phyloP scores from a whole-genome alignment of 306 rosid species.

The Cicer judaicum region DNA sequence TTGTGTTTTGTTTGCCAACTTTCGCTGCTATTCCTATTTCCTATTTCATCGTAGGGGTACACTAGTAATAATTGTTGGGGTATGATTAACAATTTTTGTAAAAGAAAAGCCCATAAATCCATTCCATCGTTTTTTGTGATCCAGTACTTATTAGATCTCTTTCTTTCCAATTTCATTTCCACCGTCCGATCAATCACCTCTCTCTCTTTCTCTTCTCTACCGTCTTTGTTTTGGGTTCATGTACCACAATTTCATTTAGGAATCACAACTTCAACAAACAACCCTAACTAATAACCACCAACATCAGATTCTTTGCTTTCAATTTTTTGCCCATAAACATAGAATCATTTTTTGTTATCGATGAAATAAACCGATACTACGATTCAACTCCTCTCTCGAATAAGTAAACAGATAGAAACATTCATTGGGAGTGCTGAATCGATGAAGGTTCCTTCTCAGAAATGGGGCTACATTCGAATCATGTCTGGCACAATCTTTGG shows the following conservation, averaged over 20 bases:
- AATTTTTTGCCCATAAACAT: not conserved
- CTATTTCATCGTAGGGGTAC: no score
- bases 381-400: not conserved
- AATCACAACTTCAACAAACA: conserved; percentile 4
- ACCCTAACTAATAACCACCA: conserved; percentile 21
- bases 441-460: conserved; percentile 50
- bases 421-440: not conserved
- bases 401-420: not conserved
- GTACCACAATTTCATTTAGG: not conserved
- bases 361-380: not conserved
- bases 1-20: no score
- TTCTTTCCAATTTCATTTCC: conserved; percentile 39
- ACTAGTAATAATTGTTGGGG: no score
- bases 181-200: conserved; percentile 55
- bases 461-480: conserved; percentile 81
- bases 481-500: conserved; percentile 73
- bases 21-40: no score
- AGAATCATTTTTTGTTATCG: no score
- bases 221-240: not conserved
- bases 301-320: not conserved
- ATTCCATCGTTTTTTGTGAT: no score
- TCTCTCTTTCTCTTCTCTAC: not conserved
- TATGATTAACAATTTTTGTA: no score
- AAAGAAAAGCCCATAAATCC: no score
- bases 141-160: conserved; percentile 58